phyloP scores from a whole-genome alignment of 495 filamentous ascomycete species.

The Penicillium steckii region DNA sequence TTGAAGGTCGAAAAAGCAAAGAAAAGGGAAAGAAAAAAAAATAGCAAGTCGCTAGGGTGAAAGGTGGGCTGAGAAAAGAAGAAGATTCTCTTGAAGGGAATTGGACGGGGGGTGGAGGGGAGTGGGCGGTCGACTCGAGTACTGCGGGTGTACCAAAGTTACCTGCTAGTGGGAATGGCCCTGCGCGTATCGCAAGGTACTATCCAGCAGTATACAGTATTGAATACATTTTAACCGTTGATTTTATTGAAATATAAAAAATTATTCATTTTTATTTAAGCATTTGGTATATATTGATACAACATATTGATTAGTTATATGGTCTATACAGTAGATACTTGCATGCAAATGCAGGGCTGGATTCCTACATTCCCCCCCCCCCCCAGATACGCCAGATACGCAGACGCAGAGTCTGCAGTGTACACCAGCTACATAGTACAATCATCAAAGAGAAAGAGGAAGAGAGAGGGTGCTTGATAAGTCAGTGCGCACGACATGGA shows the following conservation, averaged over 20 bases:
- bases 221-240: not conserved
- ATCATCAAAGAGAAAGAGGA: not conserved
- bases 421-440: too few species aligned
- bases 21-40: slow-evolving; percentile 6
- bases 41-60: slow-evolving; percentile 8
- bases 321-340: not conserved
- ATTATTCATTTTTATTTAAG: not conserved
- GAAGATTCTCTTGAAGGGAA: slow-evolving; percentile 4
- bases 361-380: not conserved
- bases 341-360: slow-evolving; percentile 9
- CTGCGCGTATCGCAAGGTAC: slow-evolving; percentile 21
- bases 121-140: slow-evolving; percentile 26
- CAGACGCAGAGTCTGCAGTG: not conserved
- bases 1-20: slow-evolving; percentile 13
- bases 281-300: not conserved
- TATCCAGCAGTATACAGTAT: not conserved
- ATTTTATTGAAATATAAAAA: not conserved
- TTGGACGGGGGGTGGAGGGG: not conserved
- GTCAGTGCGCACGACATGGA: slow-evolving; percentile 27
- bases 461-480: not conserved
- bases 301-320: too few species aligned
- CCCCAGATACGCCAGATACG: too few species aligned
- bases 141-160: slow-evolving; percentile 21
- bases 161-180: slow-evolving; percentile 6
- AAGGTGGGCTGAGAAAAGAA: slow-evolving; percentile 18